Evolutionary conservation across 441 rosid species (phyloP), one percentile per base, ranked within the genome.

Genomic region (Aquilaria agallochum): DNA sequence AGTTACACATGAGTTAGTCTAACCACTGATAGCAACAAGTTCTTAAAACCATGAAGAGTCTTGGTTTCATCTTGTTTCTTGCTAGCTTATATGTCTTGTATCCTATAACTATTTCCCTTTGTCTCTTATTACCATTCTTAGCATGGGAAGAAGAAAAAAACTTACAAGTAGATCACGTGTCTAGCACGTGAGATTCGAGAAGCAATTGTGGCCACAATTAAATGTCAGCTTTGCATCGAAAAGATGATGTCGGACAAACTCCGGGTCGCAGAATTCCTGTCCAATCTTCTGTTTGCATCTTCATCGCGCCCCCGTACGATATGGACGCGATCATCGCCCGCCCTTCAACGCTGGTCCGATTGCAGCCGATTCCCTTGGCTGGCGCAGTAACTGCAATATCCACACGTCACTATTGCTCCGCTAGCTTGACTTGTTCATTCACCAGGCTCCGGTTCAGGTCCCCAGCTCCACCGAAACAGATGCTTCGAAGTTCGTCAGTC

Each of bases 311-410:
- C 10, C 20, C 42, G 15, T 52, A 36, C 32, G 50, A 52, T 53
- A 81, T 81, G 86, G 80, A 76, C 2, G 51, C 63, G 55, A 30
- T 78, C 54, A 56, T 74, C 68, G 69, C 83, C 5, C 69, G 64
- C n/a, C 70, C 81, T 0, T 58, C 77, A 58, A 15, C 63, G 31
- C 65, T 76, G 53, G 58, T 72, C 72, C 65, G 52, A 31, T 62
- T 70, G 15, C 44, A 58, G 6, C 70, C 42, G 42, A 36, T 56
- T 14, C 59, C 68, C 49, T 80, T 66, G 3, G 44, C 57, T n/a
- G 64, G 57, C 34, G 5, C 65, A 2, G 2, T 54, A 31, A 5
- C 65, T 46, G 14, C 67, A 3, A 27, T 50, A 11, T 33, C 66
- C 31, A 42, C 60, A 9, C 64, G 57, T 40, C 59, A 62, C 5